Base-by-base conservation (phyloP, 1,284 basidiomycete genomes). In the Ceratobasidium sp. region DNA sequence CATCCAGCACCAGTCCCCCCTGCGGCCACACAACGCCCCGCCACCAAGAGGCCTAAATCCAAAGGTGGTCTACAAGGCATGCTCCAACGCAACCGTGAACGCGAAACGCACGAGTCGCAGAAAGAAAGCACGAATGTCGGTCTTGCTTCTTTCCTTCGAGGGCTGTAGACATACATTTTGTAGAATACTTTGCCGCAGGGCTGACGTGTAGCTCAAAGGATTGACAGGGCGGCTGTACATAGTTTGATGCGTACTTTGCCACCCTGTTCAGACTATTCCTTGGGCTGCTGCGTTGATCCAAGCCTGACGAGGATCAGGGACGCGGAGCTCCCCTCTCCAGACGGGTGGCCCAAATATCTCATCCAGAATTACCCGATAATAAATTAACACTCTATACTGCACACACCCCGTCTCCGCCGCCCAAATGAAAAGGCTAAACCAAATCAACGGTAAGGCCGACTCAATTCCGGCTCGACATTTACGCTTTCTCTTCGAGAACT, bases 71-170 rank as follows among this genome's bases (percentile, higher is more conserved):
- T 69, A 38, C 66, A 69, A 46, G 40, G 33, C 28, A 69, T 69
- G 66, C 42, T 69, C 23, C 66, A 69, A 36, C 66, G 66, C 9
- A 69, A 69, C 14, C 66, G 66, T 14, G 66, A 69, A 48, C 66
- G 66, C 11, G 66, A 69, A 56, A 28, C 25, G 23, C 66, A 42
- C 14, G 66, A 69, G 30, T 38, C 66, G 2, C 38, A 59, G 25
- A 44, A 56, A 11, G 25, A 56, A 6, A 48, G n/a, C 23, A 23
- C 18, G 23, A n/a, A 38, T 23, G 28, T 8, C 21, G 42, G 66
- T 1, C 54, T 69, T 16, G 54, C 42, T 36, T 42, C 53, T 1
- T 69, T 69, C 40, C 54, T 69, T 25, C 66, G 59, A 59, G 66
- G 42, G 40, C 18, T 69, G 53, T 69, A 69, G 48, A 59, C 28